Conservation (phyloP, 176 grass and related monocot genomes). For the Neostapfia colusana region DNA sequence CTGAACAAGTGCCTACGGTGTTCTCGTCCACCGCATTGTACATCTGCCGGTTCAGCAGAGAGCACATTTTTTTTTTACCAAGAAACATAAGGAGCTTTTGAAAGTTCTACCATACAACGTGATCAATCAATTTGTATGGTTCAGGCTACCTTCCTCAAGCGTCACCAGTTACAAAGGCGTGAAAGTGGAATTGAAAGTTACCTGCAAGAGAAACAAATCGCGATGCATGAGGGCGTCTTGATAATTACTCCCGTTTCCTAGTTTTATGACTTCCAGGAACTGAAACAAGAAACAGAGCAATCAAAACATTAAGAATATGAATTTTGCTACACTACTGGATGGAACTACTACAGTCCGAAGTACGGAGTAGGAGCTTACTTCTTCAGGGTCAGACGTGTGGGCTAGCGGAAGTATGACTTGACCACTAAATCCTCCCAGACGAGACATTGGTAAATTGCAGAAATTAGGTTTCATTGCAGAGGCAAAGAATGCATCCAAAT, state of each 20-base stretch:
- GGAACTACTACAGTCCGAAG: not conserved
- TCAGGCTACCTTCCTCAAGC: not conserved
- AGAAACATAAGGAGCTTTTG: not conserved
- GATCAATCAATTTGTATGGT: not conserved
- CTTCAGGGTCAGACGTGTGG: conserved; percentile 67
- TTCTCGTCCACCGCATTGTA: conserved; percentile 85
- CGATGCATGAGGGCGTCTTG: conserved; percentile 52
- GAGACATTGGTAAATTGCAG: conserved; percentile 53
- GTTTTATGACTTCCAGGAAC: conserved; percentile 87
- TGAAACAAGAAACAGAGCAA: not conserved
- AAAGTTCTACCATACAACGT: not conserved
- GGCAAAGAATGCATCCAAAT: conserved; percentile 68
- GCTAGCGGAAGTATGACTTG: conserved; percentile 72
- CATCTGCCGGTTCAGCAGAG: conserved; percentile 57
- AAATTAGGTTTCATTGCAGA: conserved; percentile 57
- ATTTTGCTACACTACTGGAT: not conserved
- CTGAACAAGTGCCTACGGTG: conserved; percentile 63
- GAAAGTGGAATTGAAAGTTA: conserved; percentile 26
- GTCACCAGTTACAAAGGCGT: not conserved
- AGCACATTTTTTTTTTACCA: conserved; percentile 2
- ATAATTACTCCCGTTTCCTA: conserved; percentile 51
- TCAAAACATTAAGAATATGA: not conserved
- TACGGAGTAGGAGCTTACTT: conserved; percentile 43
- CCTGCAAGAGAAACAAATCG: conserved; percentile 87
- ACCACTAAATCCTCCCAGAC: conserved; percentile 52